Evolutionary conservation across 2,329 filamentous ascomycete species (phyloP), one percentile per base, ranked within the genome.

Genomic region (Arachnomyces sp.): DNA sequence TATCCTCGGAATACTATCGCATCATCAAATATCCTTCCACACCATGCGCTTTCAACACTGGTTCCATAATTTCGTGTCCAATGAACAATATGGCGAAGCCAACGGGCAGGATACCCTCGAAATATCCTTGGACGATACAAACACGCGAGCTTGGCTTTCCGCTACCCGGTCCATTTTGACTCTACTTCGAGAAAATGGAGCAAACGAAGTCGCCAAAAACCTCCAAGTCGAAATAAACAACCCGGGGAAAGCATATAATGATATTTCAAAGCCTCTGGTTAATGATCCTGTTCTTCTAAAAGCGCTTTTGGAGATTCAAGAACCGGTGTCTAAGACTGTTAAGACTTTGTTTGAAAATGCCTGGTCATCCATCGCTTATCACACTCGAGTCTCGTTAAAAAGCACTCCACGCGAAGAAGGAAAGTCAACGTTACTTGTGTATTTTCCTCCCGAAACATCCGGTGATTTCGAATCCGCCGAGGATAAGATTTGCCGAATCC

Each of bases 101-200:
- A n/a, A n/a, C n/a, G n/a, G n/a, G n/a, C n/a, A n/a, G n/a, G n/a
- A n/a, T n/a, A n/a, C n/a, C n/a, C n/a, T n/a, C n/a, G n/a, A n/a
- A n/a, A n/a, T n/a, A n/a, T n/a, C n/a, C n/a, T n/a, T n/a, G n/a
- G n/a, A n/a, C n/a, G n/a, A n/a, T n/a, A n/a, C n/a, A n/a, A n/a
- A n/a, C n/a, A n/a, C n/a, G 49, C n/a, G n/a, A n/a, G n/a, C n/a
- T n/a, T 38, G 35, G 35, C 14, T 13, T 12, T 6, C 13, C 3
- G 35, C 35, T 11, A 28, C 35, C 7, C 8, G 20, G 7, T 18
- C 8, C 15, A 15, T 38, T 4, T 16, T 30, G 17, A 29, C 3
- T 12, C 20, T 38, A 11, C 31, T 38, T 5, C 15, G 25, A 28
- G 7, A 28, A 4, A 13, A 38, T 30, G 25, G 25, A 3, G 18